Base-by-base conservation (phyloP, 1,284 basidiomycete species). In the Apiotrichum gamsii region DNA sequence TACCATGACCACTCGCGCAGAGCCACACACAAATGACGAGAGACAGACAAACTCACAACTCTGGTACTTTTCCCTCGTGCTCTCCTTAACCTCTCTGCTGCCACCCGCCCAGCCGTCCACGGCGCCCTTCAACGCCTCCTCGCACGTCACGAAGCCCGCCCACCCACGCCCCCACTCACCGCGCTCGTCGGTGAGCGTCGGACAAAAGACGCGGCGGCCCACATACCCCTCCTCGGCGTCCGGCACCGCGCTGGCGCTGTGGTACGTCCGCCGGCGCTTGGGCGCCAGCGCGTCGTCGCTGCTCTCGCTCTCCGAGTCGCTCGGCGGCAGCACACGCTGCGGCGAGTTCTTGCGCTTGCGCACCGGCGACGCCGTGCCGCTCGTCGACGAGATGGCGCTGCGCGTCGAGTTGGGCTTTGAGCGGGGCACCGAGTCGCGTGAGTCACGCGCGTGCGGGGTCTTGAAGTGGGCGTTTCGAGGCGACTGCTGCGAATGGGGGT, bases 111-210 rank as follows among this genome's bases (percentile, higher is more conserved):
- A 66, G 8, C 65, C 65, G 3, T 36, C 33, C 3, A 60, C 48
- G 8, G 47, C 25, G 15, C 63, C 62, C 15, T 52, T 43, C 10
- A 67, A 43, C 5, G 60, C 62, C 46, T 66, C 64, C 29, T 67
- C 61, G 21, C 53, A 63, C 1, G 51, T 39, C 2, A 67, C 61
- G 41, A 68, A 70, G 3, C 66, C 68, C 0, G 52, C 58, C 59
- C 61, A 70, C 18, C 61, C 66, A 32, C 66, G 52, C 3, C 56
- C 60, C 49, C 52, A 69, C 52, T 69, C 67, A 16, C 65, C 62
- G 20, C 62, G 51, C 51, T 54, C 57, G 39, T 67, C 64, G 10
- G 51, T 52, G n/a, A 61, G 54, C 20, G 57, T 44, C 9, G 62
- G 47, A 33, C 60, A 62, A 46, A 62, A 67, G 18, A 64, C 48